Evolutionary conservation across 2,329 filamentous ascomycete species (phyloP).

Genomic region (Ophiostoma perfectum): DNA sequence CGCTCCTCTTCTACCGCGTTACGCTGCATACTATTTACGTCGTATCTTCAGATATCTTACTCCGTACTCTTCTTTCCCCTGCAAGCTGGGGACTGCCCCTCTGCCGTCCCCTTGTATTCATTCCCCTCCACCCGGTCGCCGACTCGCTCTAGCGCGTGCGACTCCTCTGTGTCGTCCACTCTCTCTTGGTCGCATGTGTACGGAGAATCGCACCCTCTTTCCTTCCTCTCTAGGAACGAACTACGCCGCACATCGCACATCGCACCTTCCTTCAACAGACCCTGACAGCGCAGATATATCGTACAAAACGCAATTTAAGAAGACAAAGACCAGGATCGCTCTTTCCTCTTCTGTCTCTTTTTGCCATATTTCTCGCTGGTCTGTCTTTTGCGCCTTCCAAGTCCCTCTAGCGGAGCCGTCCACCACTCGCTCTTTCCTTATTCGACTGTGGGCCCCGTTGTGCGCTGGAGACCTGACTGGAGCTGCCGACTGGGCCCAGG

Average conservation of each 20-base stretch:
- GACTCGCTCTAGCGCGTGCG: too few species aligned
- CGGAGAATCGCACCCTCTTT: neutral
- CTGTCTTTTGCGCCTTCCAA: too few species aligned
- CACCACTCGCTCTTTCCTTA: conserved; percentile 14
- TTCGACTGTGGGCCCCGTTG: conserved; percentile 10
- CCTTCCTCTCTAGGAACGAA: neutral
- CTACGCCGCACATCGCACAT: neutral
- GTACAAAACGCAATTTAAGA: neutral
- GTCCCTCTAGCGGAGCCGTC: conserved; percentile 4
- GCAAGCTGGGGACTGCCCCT: neutral
- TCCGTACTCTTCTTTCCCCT: neutral
- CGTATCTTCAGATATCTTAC: neutral
- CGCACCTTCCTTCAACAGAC: neutral
- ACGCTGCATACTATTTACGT: neutral
- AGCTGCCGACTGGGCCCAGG: neutral
- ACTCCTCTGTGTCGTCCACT: too few species aligned
- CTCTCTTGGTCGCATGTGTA: too few species aligned
- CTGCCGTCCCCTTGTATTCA: neutral
- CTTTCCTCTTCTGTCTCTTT: neutral
- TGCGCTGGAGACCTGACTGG: neutral
- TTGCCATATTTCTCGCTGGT: too few species aligned
- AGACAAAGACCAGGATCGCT: conserved; percentile 7
- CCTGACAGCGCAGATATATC: neutral
- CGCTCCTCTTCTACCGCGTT: neutral
- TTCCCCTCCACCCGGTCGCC: too few species aligned